Percentiles rank a stretch among this genome's conserved stretches.
These are phyloP conservation scores for Anastatica hierochuntica DNA, from an alignment of 345 rosid genomes.

Conservation along the genomic window DNA sequence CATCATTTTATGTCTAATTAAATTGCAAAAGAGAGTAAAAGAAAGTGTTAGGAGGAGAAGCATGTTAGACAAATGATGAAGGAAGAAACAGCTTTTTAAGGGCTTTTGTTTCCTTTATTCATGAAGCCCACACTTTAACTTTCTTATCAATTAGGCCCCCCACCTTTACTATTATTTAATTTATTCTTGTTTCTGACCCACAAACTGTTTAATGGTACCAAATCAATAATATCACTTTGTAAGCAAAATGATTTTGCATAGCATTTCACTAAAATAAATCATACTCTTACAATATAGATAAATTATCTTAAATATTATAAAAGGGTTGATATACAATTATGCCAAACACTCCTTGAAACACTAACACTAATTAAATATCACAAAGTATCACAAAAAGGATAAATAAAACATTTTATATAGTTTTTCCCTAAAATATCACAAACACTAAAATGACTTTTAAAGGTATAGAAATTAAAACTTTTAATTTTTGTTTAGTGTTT, in stretches of 20 bases:
- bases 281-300: too few species aligned
- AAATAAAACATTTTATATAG: too few species aligned
- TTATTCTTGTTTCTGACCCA: conserved; percentile 16
- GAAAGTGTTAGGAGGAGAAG: conserved; percentile 11
- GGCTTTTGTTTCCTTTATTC: conserved; percentile 20
- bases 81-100: conserved; percentile 22
- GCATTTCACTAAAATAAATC: not conserved
- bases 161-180: not conserved
- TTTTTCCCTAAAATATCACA: too few species aligned
- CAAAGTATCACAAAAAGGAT: too few species aligned
- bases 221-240: not conserved
- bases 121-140: conserved; percentile 29
- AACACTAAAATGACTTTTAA: too few species aligned
- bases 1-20: not conserved
- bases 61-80: conserved; percentile 27
- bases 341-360: too few species aligned
- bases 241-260: not conserved
- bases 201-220: conserved; percentile 9
- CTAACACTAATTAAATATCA: too few species aligned
- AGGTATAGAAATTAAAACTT: too few species aligned
- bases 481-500: too few species aligned
- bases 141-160: conserved; percentile 18
- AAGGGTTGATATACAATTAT: too few species aligned
- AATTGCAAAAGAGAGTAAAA: not conserved
- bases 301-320: too few species aligned